Base-by-base conservation (phyloP, 169 alveolate genomes). In the Plasmodium vivax region DNA sequence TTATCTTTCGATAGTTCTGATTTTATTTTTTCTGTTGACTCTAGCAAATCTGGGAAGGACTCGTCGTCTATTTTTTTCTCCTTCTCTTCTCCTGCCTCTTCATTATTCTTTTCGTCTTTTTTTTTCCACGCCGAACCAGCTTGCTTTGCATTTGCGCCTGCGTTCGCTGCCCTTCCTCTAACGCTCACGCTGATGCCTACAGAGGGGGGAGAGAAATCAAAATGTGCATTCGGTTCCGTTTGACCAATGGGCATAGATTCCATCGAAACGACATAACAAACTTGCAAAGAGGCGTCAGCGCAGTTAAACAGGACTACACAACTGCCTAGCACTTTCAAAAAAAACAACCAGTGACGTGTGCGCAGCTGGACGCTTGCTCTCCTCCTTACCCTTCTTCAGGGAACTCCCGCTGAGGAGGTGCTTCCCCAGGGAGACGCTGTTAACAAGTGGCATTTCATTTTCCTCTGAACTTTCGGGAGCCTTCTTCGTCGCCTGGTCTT, bases 1-100 rank as follows among this genome's bases (percentile, higher is more conserved):
- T 87, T 87, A 16, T 87, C 94, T 77, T 87, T 87, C 7, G 82
- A 10, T 45, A 58, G 56, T 77, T 87, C 94, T 27, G 94, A 38
- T 87, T 87, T 87, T 79, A 87, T 87, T 87, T 87, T 87, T 77
- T 87, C 94, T n/a, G 94, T 87, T 1, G 94, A 87, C 68, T 87
- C 94, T 30, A 87, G 47, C 71, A 87, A 87, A 56, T 87, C 94
- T 7, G 94, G 94, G 71, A 87, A 87, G 6, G 94, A 87, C 30
- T 87, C 94, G 71, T 87, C 88, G 71, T 87, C 94, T n/a, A 87
- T 87, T 75, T 77, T 87, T 54, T 87, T 87, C 27, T 87, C 94
- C 81, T 87, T 87, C 30, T 87, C 94, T 87, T 87, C 87, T 87
- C 62, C 85, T 71, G 43, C 71, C 23, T 75, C 87, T 19, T 87